These are phyloP conservation scores for Ogataea nakhonphanomensis DNA, from an alignment of 805 yeast genomes.

Conservation along the genomic window DNA sequence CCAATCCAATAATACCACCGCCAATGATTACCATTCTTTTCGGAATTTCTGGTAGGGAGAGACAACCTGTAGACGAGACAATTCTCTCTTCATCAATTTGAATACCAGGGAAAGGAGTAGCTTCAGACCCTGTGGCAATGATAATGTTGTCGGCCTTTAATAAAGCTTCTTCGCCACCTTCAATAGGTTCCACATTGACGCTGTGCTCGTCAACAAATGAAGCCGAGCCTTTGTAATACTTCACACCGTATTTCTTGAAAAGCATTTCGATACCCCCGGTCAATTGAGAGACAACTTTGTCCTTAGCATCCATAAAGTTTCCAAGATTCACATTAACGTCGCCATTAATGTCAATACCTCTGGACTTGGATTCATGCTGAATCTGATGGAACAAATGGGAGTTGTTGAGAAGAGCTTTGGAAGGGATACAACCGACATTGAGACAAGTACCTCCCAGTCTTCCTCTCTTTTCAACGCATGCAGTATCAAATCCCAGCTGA, in stretches of 20 bases:
- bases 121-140: constrained; percentile 98
- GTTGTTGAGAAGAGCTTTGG: constrained; percentile 92
- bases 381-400: constrained; percentile 90
- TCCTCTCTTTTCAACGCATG: constrained; percentile 97
- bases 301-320: constrained; percentile 88
- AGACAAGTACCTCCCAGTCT: constrained; percentile 96
- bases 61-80: constrained; percentile 91
- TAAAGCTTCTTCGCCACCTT: constrained; percentile 71
- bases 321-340: constrained; percentile 73
- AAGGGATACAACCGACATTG: constrained; percentile 98
- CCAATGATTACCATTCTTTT: constrained; percentile 91
- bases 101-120: constrained; percentile 98
- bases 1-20: constrained; percentile 99
- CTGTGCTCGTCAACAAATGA: constrained; percentile 79
- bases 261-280: constrained; percentile 94
- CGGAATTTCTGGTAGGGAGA: constrained; percentile 84
- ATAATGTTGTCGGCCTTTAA: constrained; percentile 84
- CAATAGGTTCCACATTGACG: constrained; percentile 78
- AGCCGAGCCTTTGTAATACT: constrained; percentile 91
- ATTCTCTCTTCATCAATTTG: constrained; percentile 95
- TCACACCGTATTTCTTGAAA: constrained; percentile 93
- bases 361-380: constrained; percentile 71
- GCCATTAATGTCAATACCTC: constrained; percentile 82
- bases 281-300: constrained; percentile 80
- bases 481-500: constrained; percentile 90